These are phyloP conservation scores for Quercus cerris DNA, from an alignment of 306 rosid species.

Conservation along the genomic window DNA sequence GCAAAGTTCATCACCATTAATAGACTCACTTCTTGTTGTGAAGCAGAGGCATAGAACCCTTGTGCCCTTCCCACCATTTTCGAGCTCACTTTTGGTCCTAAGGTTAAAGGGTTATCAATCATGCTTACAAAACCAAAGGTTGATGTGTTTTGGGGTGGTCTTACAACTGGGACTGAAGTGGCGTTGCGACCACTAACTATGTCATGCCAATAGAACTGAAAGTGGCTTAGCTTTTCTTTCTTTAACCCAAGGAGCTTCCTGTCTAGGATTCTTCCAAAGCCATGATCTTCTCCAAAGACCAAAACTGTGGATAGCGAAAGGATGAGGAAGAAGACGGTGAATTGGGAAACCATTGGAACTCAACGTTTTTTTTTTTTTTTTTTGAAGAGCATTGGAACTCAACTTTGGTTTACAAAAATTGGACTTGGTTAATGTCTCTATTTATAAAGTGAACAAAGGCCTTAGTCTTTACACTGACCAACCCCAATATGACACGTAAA, in stretches of 20 bases:
- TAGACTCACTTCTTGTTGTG: constrained; percentile 2
- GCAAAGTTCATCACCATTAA: constrained; percentile 21
- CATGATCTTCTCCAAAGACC: neutral
- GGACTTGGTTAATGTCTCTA: too few species aligned
- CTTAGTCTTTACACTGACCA: neutral
- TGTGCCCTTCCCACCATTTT: constrained; percentile 41
- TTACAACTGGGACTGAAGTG: constrained; percentile 24
- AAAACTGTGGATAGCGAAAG: neutral
- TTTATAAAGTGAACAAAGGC: neutral
- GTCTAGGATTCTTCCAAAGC: constrained; percentile 29
- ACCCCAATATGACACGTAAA: neutral
- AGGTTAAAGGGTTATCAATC: constrained; percentile 42
- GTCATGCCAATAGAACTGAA: constrained; percentile 72
- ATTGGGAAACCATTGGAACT: neutral
- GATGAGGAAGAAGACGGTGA: neutral
- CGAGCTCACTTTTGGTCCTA: constrained; percentile 37
- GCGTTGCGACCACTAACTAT: constrained; percentile 37
- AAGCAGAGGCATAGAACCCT: constrained; percentile 12
- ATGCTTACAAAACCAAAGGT: constrained; percentile 33
- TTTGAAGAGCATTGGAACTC: neutral
- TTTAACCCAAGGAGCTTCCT: constrained; percentile 27
- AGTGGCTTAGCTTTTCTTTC: constrained; percentile 52
- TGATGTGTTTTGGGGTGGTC: constrained; percentile 12
- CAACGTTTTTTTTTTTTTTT: too few species aligned
- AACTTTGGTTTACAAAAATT: too few species aligned